Percentiles rank a stretch among this genome's conserved stretches.
Conservation (phyloP, 1,284 basidiomycete species). For the Apiotrichum brassicae region DNA sequence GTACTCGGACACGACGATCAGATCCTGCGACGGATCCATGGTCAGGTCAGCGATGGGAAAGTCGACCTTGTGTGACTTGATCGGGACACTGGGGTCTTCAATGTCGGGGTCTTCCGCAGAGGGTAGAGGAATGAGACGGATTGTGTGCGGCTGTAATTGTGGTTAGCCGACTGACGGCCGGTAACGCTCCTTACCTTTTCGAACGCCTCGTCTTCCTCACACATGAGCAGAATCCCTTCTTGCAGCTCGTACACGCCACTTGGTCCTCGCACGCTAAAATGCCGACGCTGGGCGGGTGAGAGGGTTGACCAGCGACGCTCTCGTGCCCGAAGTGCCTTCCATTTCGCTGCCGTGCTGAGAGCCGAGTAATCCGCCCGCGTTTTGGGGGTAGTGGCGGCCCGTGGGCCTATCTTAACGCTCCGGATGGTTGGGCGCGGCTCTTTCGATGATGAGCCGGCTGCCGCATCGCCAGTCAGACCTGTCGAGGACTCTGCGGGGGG, state of each 20-base stretch:
- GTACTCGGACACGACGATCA: conserved; percentile 33
- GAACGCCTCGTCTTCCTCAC: conserved; percentile 16
- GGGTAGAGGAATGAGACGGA: conserved; percentile 41
- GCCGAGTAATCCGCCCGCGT: conserved; percentile 6
- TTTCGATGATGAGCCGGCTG: no score
- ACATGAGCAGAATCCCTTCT: conserved; percentile 45
- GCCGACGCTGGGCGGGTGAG: conserved; percentile 15
- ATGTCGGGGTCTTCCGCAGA: conserved; percentile 33
- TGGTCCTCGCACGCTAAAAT: conserved; percentile 27
- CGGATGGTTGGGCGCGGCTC: conserved; percentile 13
- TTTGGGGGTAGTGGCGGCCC: conserved; percentile 12
- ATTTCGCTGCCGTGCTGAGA: conserved; percentile 26
- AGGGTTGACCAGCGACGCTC: conserved; percentile 34
- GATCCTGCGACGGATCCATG: conserved; percentile 46
- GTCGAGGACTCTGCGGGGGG: no score
- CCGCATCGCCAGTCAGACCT: no score
- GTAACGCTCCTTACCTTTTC: background rate
- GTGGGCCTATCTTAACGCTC: conserved; percentile 18
- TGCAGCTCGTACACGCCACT: conserved; percentile 46
- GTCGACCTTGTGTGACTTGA: conserved; percentile 19
- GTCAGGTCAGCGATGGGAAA: conserved; percentile 45
- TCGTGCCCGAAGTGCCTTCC: conserved; percentile 17
- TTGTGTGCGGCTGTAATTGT: conserved; percentile 23
- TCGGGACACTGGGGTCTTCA: conserved; percentile 22
- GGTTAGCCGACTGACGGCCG: no score